A percentile compares a stretch with the other conserved stretches of the same genome.
Conservation (phyloP, 2,329 filamentous ascomycete species). For the Onygena corvina region DNA sequence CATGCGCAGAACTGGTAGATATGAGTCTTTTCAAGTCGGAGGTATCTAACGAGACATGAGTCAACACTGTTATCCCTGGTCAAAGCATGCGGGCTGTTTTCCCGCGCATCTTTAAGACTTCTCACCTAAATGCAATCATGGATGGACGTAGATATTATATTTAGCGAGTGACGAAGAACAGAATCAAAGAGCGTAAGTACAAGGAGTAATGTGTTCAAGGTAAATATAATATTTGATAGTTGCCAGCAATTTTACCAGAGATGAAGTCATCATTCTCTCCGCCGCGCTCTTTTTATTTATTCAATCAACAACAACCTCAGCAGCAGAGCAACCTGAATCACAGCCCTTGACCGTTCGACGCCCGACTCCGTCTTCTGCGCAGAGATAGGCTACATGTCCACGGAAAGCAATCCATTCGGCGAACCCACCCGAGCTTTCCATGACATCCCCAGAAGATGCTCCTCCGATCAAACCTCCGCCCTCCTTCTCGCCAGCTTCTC, state of each 20-base stretch:
- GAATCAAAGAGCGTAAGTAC: slow-evolving; percentile 1
- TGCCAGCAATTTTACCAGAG: too few species aligned
- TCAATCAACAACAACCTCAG: background rate
- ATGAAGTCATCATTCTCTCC: slow-evolving; percentile 3
- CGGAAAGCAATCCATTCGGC: background rate
- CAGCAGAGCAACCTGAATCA: background rate
- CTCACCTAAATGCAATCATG: too few species aligned
- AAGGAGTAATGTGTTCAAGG: background rate
- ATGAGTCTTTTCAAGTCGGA: background rate
- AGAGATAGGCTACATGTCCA: slow-evolving; percentile 9
- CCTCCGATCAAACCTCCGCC: slow-evolving; percentile 55
- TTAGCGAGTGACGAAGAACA: too few species aligned
- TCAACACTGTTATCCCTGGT: too few species aligned
- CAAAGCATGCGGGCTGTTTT: too few species aligned
- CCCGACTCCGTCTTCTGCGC: background rate
- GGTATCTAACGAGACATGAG: background rate
- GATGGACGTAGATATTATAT: too few species aligned
- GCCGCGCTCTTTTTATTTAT: background rate
- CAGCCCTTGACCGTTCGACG: background rate
- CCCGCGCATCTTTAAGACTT: too few species aligned
- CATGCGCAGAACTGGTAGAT: too few species aligned
- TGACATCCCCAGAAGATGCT: slow-evolving; percentile 57
- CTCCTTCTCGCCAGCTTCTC: slow-evolving; percentile 55
- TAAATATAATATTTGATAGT: background rate
- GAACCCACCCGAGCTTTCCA: slow-evolving; percentile 36